Base-by-base conservation (phyloP, 345 rosid species). In the Kandelia obovata region DNA sequence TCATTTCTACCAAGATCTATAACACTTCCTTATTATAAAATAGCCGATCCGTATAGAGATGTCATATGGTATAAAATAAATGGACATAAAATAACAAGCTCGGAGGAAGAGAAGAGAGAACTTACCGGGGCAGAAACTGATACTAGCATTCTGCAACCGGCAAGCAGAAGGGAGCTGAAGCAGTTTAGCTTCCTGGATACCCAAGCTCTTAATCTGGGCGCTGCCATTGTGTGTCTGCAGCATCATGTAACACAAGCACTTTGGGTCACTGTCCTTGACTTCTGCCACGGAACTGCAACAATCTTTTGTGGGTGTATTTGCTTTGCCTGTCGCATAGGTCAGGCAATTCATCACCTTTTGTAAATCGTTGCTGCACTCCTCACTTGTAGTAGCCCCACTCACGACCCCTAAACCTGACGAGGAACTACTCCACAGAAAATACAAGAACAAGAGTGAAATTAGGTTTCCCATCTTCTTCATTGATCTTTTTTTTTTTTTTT, bases 161-260 rank as follows among this genome's bases (percentile, higher is more conserved):
- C 99, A 95, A 66, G 86, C 88, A 46, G 89, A 67, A 17, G 99
- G 97, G 52, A 95, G 96, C 81, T 86, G 90, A 71, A 95, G 79
- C 34, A 95, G 76, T 66, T 79, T 87, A 35, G 68, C 76, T 72
- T 83, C 88, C 72, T 82, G 91, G 15, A 95, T 78, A 17, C 98
- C 98, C 64, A 90, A 11, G 79, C 71, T 85, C 85, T 81, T 92
- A 23, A 92, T 16, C 30, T 30, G 51, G 16, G 74, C 77, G 64
- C 72, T 81, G 3, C 92, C 97, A 67, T 82, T 64, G 64, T 82
- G 81, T 0, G 84, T 78, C 78, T 87, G 87, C 71, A 87, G 92
- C 43, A 95, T 87, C 10, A 92, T 62, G 65, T 1, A 84, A 72
- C 98, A 95, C 77, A 95, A 74, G 79, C 99, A 95, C 78, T 87